A percentile compares a stretch with the other conserved stretches of the same genome.
These are phyloP conservation scores for Citrus inodora DNA, from an alignment of 345 rosid genomes.

Conservation along the genomic window DNA sequence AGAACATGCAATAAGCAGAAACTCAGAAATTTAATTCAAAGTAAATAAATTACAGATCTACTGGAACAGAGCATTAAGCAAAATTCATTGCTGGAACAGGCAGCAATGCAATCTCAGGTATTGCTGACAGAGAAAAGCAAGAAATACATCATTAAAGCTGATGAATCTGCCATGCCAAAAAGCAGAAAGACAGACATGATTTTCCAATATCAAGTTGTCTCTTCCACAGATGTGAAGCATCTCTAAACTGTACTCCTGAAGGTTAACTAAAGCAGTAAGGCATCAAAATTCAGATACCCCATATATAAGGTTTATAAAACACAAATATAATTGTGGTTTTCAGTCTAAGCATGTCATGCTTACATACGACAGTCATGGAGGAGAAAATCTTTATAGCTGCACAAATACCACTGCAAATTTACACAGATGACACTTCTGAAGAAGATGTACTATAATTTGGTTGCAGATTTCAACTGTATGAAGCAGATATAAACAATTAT, in stretches of 20 bases:
- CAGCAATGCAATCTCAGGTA: neutral
- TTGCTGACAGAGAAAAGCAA: slow-evolving; percentile 1
- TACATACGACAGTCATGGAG: neutral
- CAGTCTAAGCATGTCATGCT: neutral
- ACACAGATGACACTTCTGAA: neutral
- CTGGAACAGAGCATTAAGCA: neutral
- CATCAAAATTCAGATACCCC: neutral
- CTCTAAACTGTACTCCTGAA: neutral
- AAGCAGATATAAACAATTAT: neutral
- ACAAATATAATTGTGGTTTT: neutral
- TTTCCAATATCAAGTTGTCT: neutral
- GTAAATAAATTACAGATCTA: neutral
- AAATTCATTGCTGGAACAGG: neutral
- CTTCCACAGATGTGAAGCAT: neutral
- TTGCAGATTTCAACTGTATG: neutral
- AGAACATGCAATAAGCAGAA: slow-evolving; percentile 12
- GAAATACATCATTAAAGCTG: neutral
- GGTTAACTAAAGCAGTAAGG: neutral
- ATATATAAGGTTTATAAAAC: neutral
- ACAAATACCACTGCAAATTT: neutral
- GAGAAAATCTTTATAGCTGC: neutral
- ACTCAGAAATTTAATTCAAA: neutral
- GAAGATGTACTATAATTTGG: neutral
- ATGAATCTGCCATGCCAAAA: neutral
- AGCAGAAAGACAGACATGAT: neutral